These are phyloP conservation scores for Aspergillus sp. DNA, from an alignment of 2,329 filamentous ascomycete species.

Conservation along the genomic window DNA sequence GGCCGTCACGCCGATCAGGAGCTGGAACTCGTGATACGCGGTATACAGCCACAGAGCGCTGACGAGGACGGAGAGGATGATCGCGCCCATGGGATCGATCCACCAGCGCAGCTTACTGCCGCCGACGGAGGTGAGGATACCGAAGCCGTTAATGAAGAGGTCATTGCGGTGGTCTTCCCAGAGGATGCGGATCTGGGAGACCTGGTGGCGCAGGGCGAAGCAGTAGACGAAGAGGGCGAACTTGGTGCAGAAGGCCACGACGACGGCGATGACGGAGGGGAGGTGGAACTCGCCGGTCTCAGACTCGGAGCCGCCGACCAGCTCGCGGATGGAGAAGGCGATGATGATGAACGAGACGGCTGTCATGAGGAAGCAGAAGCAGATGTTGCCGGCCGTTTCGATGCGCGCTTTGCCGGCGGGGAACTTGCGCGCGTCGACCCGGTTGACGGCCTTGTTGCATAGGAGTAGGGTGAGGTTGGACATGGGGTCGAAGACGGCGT, in stretches of 20 bases:
- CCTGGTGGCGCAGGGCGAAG: conserved; percentile 84
- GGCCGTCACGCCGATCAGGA: conserved; percentile 86
- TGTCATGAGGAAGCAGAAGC: conserved; percentile 95
- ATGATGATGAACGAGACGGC: conserved; percentile 90
- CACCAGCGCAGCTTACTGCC: conserved; percentile 89
- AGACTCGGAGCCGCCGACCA: conserved; percentile 52
- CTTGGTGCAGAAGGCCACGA: conserved; percentile 81
- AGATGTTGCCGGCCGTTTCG: conserved; percentile 93
- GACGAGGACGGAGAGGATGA: conserved; percentile 77
- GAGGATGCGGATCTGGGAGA: conserved; percentile 85
- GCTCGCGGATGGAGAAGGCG: conserved; percentile 75
- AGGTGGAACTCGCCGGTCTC: conserved; percentile 69
- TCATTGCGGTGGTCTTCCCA: conserved; percentile 99
- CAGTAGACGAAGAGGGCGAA: conserved; percentile 84
- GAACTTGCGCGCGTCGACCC: conserved; percentile 81
- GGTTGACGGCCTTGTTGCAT: conserved; percentile 81
- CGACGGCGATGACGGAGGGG: conserved; percentile 81
- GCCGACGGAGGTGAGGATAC: conserved; percentile 86
- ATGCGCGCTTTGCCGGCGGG: conserved; percentile 91
- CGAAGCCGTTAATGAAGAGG: conserved; percentile 92
- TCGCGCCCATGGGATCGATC: conserved; percentile 90
- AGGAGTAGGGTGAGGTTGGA: conserved; percentile 86
- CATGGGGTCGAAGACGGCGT: conserved; percentile 88
- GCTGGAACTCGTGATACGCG: conserved; percentile 83
- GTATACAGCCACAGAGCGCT: conserved; percentile 79